These are phyloP conservation scores for Fusarium sp. DNA, from an alignment of 2,329 filamentous ascomycete species.

Conservation along the genomic window DNA sequence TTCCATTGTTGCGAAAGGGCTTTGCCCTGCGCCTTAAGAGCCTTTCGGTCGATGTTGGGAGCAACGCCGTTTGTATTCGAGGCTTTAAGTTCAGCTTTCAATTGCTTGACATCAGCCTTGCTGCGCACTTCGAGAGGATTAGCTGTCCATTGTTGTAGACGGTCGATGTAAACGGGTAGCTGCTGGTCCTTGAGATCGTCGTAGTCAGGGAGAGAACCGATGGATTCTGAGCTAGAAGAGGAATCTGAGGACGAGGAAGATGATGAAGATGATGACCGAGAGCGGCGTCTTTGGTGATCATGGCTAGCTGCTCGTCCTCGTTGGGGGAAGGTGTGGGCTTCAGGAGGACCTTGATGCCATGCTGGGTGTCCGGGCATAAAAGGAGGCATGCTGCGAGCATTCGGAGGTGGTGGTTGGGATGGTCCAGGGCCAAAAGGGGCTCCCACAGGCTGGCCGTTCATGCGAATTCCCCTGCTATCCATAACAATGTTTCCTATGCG, in stretches of 20 bases:
- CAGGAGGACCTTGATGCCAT: constrained; percentile 7
- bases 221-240: constrained; percentile 48
- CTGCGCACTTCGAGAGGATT: constrained; percentile 61
- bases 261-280: constrained; percentile 50
- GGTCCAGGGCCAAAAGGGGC: neutral
- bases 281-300: constrained; percentile 25
- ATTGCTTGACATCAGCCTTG: constrained; percentile 53
- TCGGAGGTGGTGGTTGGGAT: neutral
- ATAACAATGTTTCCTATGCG: constrained; percentile 57
- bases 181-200: constrained; percentile 61
- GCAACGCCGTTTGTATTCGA: constrained; percentile 40
- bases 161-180: constrained; percentile 56
- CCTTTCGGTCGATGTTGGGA: constrained; percentile 41
- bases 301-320: constrained; percentile 26
- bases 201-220: constrained; percentile 65
- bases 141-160: constrained; percentile 60
- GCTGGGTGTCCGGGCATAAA: constrained; percentile 1
- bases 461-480: constrained; percentile 52
- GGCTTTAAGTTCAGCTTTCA: constrained; percentile 56
- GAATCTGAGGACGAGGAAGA: constrained; percentile 46
- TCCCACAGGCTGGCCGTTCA: constrained; percentile 9
- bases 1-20: constrained; percentile 55
- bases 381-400: constrained; percentile 1
- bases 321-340: neutral
- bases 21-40: constrained; percentile 56